Evolutionary conservation across 768 basidiomycete species (phyloP).

Genomic region (Galerina sulciceps): DNA sequence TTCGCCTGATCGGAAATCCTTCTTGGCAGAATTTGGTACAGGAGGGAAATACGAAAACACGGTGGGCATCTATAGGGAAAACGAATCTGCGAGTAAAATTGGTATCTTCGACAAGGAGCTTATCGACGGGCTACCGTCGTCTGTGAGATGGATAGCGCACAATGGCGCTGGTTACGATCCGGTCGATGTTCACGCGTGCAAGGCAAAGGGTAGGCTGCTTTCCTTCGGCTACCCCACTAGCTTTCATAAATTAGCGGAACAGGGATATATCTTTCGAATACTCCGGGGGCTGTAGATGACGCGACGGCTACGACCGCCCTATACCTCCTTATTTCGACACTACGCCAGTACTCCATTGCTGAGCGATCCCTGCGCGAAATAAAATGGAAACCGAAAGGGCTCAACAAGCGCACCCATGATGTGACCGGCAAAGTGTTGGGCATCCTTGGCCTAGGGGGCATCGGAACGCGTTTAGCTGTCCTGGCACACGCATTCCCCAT

Average conservation of each 20-base stretch:
- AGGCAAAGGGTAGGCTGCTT: conserved; percentile 56
- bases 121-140: conserved; percentile 65
- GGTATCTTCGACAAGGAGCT: conserved; percentile 84
- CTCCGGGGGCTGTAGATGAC: conserved; percentile 88
- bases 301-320: conserved; percentile 89
- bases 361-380: conserved; percentile 62
- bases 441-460: conserved; percentile 79
- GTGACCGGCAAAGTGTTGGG: conserved; percentile 71
- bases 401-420: conserved; percentile 59
- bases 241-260: not conserved
- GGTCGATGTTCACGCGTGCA: conserved; percentile 78
- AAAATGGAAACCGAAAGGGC: conserved; percentile 63
- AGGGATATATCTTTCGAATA: conserved; percentile 86
- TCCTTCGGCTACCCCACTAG: not conserved
- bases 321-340: conserved; percentile 78
- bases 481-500: conserved; percentile 84
- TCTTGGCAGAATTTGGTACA: conserved; percentile 63
- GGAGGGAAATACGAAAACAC: conserved; percentile 76
- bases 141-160: conserved; percentile 86
- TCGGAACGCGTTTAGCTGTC: conserved; percentile 71
- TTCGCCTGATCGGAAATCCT: conserved; percentile 66
- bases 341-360: conserved; percentile 72
- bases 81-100: conserved; percentile 63
- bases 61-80: conserved; percentile 81
- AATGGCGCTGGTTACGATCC: conserved; percentile 94